Percentiles rank a stretch among this genome's conserved stretches.
Evolutionary conservation across 148 eudicot genomes (phyloP).

Genomic region (Camellia granthamiana): DNA sequence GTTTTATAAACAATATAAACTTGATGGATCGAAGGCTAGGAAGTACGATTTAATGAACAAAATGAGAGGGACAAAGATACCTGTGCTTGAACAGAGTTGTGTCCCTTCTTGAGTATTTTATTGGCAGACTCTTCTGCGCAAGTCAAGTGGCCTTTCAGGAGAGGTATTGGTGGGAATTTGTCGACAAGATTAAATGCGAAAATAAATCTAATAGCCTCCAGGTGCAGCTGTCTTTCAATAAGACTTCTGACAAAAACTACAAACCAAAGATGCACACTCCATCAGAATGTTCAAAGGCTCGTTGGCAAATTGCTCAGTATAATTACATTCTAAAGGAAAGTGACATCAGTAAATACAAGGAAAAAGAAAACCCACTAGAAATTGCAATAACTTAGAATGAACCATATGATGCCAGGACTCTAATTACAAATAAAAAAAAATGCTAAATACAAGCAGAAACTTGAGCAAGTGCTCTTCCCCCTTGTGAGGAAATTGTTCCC

Average conservation of each 20-base stretch:
- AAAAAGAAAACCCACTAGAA: conserved; percentile 1
- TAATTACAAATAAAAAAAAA: background rate
- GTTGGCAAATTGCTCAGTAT: background rate
- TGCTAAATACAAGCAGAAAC: background rate
- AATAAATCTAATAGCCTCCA: conserved; percentile 22
- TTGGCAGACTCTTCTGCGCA: conserved; percentile 10
- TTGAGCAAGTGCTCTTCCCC: background rate
- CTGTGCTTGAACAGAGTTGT: conserved; percentile 1
- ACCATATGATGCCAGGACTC: background rate
- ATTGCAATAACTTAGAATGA: background rate
- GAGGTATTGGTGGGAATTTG: conserved; percentile 21
- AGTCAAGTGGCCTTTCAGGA: conserved; percentile 19
- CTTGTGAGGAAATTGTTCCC: background rate
- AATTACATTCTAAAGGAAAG: background rate
- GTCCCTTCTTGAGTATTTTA: background rate
- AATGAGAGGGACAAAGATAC: background rate
- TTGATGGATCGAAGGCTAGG: background rate
- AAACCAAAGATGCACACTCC: background rate
- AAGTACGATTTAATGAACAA: background rate
- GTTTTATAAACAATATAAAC: background rate
- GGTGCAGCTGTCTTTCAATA: conserved; percentile 16
- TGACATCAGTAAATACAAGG: background rate
- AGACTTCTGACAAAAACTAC: conserved; percentile 22
- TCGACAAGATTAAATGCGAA: conserved; percentile 19
- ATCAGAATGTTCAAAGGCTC: background rate